A percentile compares a stretch with the other conserved stretches of the same genome.
Evolutionary conservation across 352 stramenopile species (phyloP).

Genomic region (Globisporangium spiculum): DNA sequence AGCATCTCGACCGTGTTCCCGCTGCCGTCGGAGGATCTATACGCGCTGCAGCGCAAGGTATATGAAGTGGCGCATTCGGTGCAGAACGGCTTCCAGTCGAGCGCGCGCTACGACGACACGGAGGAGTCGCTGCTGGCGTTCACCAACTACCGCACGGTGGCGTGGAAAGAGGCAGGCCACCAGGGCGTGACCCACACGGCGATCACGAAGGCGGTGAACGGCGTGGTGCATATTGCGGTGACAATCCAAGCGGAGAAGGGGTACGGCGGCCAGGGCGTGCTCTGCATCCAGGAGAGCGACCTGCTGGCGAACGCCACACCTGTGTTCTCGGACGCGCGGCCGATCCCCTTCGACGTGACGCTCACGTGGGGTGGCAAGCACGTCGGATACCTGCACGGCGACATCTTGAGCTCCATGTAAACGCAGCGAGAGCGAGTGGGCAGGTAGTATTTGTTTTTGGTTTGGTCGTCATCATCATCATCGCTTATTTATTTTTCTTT

Average conservation of each 20-base stretch:
- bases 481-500: constrained; percentile 17
- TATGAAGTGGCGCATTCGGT: constrained; percentile 51
- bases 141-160: constrained; percentile 41
- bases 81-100: constrained; percentile 44
- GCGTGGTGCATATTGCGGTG: constrained; percentile 45
- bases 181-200: constrained; percentile 40
- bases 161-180: constrained; percentile 35
- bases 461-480: background rate
- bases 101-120: constrained; percentile 27
- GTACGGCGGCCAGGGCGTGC: constrained; percentile 37
- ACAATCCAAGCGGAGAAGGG: constrained; percentile 41
- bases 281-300: constrained; percentile 46
- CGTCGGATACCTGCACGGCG: constrained; percentile 50
- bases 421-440: constrained; percentile 61
- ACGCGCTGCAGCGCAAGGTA: constrained; percentile 46
- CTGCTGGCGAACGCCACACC: constrained; percentile 25
- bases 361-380: constrained; percentile 58
- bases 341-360: constrained; percentile 45
- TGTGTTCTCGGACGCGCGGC: constrained; percentile 27
- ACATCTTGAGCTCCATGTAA: constrained; percentile 32
- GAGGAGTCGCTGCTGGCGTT: constrained; percentile 45
- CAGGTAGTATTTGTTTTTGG: constrained; percentile 6
- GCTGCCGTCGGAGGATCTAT: constrained; percentile 46
- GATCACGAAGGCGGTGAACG: constrained; percentile 46
- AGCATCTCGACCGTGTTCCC: constrained; percentile 57